Percentiles rank a stretch among this genome's conserved stretches.
Evolutionary conservation across 139 green algal species (phyloP).

Genomic region (Tetraselmis striata): DNA sequence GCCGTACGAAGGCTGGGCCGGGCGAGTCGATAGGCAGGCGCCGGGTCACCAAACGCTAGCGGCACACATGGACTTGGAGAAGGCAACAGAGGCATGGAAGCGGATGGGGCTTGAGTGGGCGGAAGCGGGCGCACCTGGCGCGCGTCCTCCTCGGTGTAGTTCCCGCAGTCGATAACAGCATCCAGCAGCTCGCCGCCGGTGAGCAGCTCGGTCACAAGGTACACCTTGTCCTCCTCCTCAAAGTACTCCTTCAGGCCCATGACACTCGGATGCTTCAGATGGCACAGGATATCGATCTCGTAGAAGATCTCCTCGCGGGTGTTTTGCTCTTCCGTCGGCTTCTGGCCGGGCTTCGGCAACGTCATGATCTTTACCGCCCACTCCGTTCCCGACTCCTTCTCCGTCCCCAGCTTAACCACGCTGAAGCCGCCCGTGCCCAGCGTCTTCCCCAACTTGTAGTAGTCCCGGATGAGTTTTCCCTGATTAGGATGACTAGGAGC

Average conservation of each 20-base stretch:
- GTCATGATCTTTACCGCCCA: conserved; percentile 88
- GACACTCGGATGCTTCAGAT: conserved; percentile 74
- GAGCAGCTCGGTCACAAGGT: neutral
- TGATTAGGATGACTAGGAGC: neutral
- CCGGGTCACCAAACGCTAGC: too few species aligned
- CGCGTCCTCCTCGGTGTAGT: conserved; percentile 76
- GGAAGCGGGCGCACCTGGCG: conserved; percentile 13
- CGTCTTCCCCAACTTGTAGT: conserved; percentile 73
- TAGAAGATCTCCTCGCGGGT: conserved; percentile 78
- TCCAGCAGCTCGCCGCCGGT: conserved; percentile 80
- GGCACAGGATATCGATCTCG: conserved; percentile 83
- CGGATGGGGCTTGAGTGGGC: too few species aligned
- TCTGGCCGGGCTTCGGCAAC: conserved; percentile 46
- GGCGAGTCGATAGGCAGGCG: too few species aligned
- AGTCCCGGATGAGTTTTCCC: conserved; percentile 37
- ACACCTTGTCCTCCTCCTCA: conserved; percentile 42
- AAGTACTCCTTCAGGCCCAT: conserved; percentile 87
- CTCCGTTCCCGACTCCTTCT: conserved; percentile 48
- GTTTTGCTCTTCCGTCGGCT: conserved; percentile 3
- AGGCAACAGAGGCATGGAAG: neutral
- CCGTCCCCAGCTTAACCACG: conserved; percentile 68
- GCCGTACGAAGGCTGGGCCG: too few species aligned
- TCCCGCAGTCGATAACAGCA: conserved; percentile 68
- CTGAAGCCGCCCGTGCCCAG: conserved; percentile 78
- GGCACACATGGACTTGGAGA: too few species aligned